These are phyloP conservation scores for Boletus reticuloceps DNA, from an alignment of 768 basidiomycete genomes.

Conservation along the genomic window DNA sequence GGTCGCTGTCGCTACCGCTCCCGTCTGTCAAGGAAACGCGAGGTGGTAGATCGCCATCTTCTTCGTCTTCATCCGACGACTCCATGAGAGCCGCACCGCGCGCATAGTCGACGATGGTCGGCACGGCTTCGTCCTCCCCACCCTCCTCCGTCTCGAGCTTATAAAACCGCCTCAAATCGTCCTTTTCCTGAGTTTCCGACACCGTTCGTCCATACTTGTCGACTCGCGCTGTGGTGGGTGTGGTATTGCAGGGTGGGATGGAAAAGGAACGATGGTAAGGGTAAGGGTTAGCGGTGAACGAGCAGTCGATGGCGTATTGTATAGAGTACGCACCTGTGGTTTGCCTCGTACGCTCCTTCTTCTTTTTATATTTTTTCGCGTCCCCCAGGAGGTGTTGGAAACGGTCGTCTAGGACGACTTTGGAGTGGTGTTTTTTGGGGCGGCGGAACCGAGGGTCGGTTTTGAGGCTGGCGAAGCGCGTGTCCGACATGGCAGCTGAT, in stretches of 20 bases:
- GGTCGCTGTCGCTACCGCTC: constrained; percentile 48
- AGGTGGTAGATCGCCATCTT: constrained; percentile 11
- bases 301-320: not conserved
- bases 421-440: constrained; percentile 74
- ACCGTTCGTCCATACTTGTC: constrained; percentile 89
- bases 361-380: constrained; percentile 39
- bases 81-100: constrained; percentile 86
- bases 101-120: constrained; percentile 69
- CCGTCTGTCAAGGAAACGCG: constrained; percentile 30
- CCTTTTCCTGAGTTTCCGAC: constrained; percentile 65
- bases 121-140: constrained; percentile 17
- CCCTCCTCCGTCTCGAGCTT: constrained; percentile 50
- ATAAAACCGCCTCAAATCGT: constrained; percentile 79
- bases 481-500: constrained; percentile 55
- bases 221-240: constrained; percentile 47
- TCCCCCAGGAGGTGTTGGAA: constrained; percentile 78
- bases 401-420: constrained; percentile 87
- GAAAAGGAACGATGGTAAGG: not conserved
- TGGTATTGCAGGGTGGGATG: not conserved
- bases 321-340: constrained; percentile 19
- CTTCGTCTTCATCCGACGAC: constrained; percentile 79
- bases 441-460: constrained; percentile 92
- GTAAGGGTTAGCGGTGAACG: not conserved
- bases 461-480: constrained; percentile 83
- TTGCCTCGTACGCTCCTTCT: constrained; percentile 28